Evolutionary conservation across 169 alveolate species (phyloP).

Genomic region (Plasmodium fragile): DNA sequence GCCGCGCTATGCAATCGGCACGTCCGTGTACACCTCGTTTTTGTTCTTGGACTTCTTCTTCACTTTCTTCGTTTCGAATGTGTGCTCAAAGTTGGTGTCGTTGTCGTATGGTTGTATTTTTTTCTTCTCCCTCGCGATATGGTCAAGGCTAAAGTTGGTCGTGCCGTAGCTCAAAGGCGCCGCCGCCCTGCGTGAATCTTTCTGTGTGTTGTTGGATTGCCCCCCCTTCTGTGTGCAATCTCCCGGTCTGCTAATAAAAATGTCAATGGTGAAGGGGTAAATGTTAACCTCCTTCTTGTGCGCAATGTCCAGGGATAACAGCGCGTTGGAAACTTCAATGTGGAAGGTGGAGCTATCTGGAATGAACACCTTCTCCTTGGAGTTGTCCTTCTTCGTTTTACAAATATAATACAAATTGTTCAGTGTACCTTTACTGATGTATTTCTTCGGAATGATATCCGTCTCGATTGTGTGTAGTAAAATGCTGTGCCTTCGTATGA

Average conservation of each 20-base stretch:
- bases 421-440: conserved; percentile 22
- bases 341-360: conserved; percentile 89
- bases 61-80: conserved; percentile 58
- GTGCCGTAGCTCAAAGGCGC: background rate
- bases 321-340: conserved; percentile 85
- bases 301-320: conserved; percentile 82
- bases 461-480: conserved; percentile 70
- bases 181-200: background rate
- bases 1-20: conserved; percentile 25
- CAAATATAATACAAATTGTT: conserved; percentile 59
- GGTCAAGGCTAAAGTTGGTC: background rate
- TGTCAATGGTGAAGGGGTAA: conserved; percentile 87
- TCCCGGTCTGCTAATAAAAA: conserved; percentile 82
- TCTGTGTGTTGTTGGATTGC: background rate
- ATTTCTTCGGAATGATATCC: conserved; percentile 67
- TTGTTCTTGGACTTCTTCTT: conserved; percentile 63
- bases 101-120: background rate
- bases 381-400: conserved; percentile 69
- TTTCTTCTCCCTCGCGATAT: background rate
- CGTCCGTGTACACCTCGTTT: conserved; percentile 69
- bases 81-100: conserved; percentile 65
- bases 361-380: conserved; percentile 76
- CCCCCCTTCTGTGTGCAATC: conserved; percentile 8
- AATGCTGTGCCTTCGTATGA: conserved; percentile 69
- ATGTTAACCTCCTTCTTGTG: conserved; percentile 84